phyloP scores from a whole-genome alignment of 352 stramenopile species.

The Phytophthora parvispora region DNA sequence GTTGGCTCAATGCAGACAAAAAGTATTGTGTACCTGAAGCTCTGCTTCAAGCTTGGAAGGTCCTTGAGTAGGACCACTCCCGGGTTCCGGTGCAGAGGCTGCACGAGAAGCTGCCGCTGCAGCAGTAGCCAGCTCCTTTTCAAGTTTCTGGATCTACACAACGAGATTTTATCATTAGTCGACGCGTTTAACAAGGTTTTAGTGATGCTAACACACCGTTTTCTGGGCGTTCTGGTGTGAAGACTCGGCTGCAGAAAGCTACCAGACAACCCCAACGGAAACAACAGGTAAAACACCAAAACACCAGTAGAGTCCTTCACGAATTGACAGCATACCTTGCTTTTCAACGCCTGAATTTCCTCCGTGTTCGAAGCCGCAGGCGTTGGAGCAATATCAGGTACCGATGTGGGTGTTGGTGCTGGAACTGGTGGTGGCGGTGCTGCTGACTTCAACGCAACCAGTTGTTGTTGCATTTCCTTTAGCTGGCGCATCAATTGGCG shows the following conservation, averaged over 20 bases:
- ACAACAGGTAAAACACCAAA: not conserved
- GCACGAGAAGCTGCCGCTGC: slow-evolving; percentile 33
- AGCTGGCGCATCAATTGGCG: slow-evolving; percentile 61
- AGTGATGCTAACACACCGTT: slow-evolving; percentile 43
- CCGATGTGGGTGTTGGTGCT: slow-evolving; percentile 6
- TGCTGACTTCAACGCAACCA: slow-evolving; percentile 29
- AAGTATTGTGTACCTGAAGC: slow-evolving; percentile 35
- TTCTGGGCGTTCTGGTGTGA: slow-evolving; percentile 51
- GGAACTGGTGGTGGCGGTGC: slow-evolving; percentile 15
- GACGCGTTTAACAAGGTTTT: not conserved
- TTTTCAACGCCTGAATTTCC: slow-evolving; percentile 59
- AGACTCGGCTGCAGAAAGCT: slow-evolving; percentile 50
- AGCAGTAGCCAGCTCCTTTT: slow-evolving; percentile 56
- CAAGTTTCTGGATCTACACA: slow-evolving; percentile 64
- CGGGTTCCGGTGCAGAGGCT: slow-evolving; percentile 42
- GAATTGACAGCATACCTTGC: slow-evolving; percentile 46
- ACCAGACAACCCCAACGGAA: slow-evolving; percentile 1
- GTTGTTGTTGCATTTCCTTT: slow-evolving; percentile 72
- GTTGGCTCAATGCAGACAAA: not conserved
- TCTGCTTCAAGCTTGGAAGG: slow-evolving; percentile 44
- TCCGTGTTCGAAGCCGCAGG: slow-evolving; percentile 31
- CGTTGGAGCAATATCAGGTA: not conserved
- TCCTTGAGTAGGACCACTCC: slow-evolving; percentile 31
- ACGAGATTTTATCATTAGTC: slow-evolving; percentile 1
- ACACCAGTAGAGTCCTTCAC: not conserved